Base-by-base conservation (phyloP, 495 filamentous ascomycete genomes). In the Aspergillus homomorphus region DNA sequence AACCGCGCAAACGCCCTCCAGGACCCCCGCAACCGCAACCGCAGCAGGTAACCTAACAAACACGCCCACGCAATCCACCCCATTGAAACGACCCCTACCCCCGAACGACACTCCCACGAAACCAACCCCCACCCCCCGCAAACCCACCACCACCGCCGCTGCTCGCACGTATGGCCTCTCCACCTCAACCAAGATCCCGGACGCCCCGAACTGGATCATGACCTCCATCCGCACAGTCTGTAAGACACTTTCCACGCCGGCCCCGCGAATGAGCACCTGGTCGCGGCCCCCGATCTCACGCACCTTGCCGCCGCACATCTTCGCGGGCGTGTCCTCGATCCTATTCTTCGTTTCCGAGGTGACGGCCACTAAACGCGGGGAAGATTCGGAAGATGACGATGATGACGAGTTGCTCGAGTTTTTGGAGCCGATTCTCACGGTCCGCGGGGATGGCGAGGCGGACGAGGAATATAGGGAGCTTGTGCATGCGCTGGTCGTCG, bases 161-260 rank as follows among this genome's bases (percentile, higher is more conserved):
- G 26, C 26, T 9, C 54, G 55, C 1, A 66, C n/a, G n/a, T n/a
- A 69, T 46, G 66, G 67, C 53, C 33, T 66, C 12, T 57, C 64
- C 12, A 57, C 28, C 19, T 71, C 69, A 5, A 71, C 66, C 2
- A 71, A 66, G 49, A 75, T 76, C 45, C 70, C 72, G 53, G 76
- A 81, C 54, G 72, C 87, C 19, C 89, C 87, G 0, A 71, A 73
- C 18, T 92, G 87, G 89, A 73, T 85, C 19, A 84, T 86, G 72
- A 81, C 85, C 9, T 79, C 80, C 3, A 82, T 90, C 26, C 82
- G 87, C 21, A 79, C 78, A 28, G 72, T 94, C 5, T 89, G 87
- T 71, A 80, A 87, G 60, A 77, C 74, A 24, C 82, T 89, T 67
- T 78, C 82, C 1, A 79, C 77, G 4, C 76, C 82, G 54, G 74